These are phyloP conservation scores for Sporothrix brasiliensis DNA, from an alignment of 2,329 filamentous ascomycete species.

Conservation along the genomic window DNA sequence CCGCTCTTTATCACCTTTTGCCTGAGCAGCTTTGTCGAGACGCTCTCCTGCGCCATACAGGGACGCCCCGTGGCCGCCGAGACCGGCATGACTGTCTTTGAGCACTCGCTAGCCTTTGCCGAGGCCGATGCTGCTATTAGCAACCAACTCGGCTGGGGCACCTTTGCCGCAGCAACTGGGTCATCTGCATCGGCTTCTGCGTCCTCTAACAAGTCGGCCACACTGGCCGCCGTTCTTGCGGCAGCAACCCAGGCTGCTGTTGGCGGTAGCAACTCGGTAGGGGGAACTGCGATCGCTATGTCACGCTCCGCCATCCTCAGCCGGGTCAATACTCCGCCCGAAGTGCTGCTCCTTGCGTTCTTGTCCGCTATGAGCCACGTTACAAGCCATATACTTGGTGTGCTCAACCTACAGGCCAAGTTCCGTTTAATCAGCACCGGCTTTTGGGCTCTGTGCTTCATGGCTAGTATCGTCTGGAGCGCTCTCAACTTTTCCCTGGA, in stretches of 20 bases:
- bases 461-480: constrained; percentile 81
- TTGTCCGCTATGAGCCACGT: constrained; percentile 89
- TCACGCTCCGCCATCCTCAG: constrained; percentile 71
- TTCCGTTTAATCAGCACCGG: constrained; percentile 85
- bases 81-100: constrained; percentile 94
- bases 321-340: constrained; percentile 83
- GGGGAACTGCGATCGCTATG: constrained; percentile 52
- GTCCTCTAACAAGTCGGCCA: constrained; percentile 42
- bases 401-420: constrained; percentile 76
- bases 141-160: constrained; percentile 73
- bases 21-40: constrained; percentile 85
- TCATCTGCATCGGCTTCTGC: background rate
- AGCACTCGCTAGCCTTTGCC: constrained; percentile 93
- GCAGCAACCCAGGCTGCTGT: constrained; percentile 32
- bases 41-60: constrained; percentile 82
- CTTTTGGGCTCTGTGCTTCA: constrained; percentile 88
- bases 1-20: constrained; percentile 71
- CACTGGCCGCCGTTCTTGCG: constrained; percentile 37
- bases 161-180: constrained; percentile 50
- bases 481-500: constrained; percentile 64
- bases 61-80: constrained; percentile 79
- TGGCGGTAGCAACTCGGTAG: constrained; percentile 27
- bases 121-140: constrained; percentile 89
- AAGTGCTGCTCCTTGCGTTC: constrained; percentile 82
- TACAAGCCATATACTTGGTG: constrained; percentile 78